Conservation (phyloP, 176 grass and related monocot species). For the Oryza punctata region DNA sequence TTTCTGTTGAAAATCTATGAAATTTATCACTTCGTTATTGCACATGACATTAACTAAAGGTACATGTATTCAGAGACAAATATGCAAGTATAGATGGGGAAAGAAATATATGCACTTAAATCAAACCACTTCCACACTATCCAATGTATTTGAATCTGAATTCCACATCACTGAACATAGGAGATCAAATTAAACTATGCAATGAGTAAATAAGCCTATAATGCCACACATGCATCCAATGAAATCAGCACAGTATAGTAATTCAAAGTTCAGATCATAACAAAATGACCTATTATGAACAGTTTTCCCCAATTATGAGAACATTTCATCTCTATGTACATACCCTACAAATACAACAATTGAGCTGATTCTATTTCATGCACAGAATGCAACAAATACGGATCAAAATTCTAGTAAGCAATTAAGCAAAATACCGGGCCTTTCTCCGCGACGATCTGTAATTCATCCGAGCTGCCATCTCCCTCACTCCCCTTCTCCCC, state of each 20-base stretch:
- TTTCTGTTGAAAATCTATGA: background rate
- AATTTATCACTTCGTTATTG: background rate
- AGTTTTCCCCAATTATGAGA: slow-evolving; percentile 14
- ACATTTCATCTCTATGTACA: slow-evolving; percentile 20
- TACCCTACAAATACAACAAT: slow-evolving; percentile 13
- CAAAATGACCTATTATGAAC: background rate
- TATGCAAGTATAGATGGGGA: background rate
- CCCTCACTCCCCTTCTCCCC: slow-evolving; percentile 17
- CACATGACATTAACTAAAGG: slow-evolving; percentile 12
- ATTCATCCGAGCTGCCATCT: slow-evolving; percentile 67
- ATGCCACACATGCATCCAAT: background rate
- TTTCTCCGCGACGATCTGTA: slow-evolving; percentile 86
- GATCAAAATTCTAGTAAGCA: slow-evolving; percentile 35
- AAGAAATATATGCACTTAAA: slow-evolving; percentile 7
- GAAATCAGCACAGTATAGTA: slow-evolving; percentile 11
- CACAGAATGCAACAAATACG: slow-evolving; percentile 4
- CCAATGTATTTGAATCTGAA: background rate
- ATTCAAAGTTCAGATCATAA: slow-evolving; percentile 15
- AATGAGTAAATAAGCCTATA: background rate
- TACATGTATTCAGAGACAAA: slow-evolving; percentile 5
- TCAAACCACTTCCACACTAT: slow-evolving; percentile 16
- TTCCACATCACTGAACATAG: background rate
- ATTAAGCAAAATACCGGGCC: slow-evolving; percentile 63
- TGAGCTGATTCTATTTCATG: slow-evolving; percentile 3
- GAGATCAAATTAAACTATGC: background rate